Conservation (phyloP, 2,329 filamentous ascomycete genomes). For the Sordariomycetes sp. region DNA sequence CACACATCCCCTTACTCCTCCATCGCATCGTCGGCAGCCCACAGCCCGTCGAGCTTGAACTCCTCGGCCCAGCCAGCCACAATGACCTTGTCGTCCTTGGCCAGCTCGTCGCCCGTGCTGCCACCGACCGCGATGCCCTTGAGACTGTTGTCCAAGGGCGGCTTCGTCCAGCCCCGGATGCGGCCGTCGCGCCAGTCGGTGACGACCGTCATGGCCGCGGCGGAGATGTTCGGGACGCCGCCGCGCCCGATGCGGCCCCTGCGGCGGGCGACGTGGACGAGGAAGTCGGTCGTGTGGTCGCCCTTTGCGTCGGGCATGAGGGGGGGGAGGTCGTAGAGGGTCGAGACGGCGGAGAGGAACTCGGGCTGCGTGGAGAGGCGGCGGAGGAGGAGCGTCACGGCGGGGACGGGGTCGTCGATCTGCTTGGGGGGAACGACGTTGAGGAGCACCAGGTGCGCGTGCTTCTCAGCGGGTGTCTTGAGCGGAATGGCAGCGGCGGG, state of each 20-base stretch:
- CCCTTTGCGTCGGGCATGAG: conserved; percentile 55
- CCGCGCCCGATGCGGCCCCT: conserved; percentile 78
- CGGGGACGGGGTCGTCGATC: conserved; percentile 83
- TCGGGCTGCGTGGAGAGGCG: conserved; percentile 61
- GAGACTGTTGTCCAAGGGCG: conserved; percentile 36
- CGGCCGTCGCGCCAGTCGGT: conserved; percentile 95
- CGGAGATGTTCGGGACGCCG: conserved; percentile 76
- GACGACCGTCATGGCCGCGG: conserved; percentile 83
- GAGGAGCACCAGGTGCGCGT: conserved; percentile 74
- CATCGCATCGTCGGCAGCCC: conserved; percentile 49
- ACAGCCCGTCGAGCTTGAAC: conserved; percentile 88
- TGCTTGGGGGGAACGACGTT: conserved; percentile 90
- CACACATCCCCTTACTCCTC: conserved; percentile 20
- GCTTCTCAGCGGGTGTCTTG: conserved; percentile 55
- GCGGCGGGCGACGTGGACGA: conserved; percentile 90
- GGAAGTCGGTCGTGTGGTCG: conserved; percentile 77
- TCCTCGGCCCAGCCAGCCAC: conserved; percentile 89
- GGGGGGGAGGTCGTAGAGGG: conserved; percentile 73
- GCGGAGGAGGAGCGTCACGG: conserved; percentile 72
- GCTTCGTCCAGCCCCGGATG: conserved; percentile 82
- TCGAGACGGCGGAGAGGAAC: conserved; percentile 65
- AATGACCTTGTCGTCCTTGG: conserved; percentile 67
- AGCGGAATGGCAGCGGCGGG: conserved; percentile 29
- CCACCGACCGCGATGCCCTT: conserved; percentile 25
- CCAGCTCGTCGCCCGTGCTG: conserved; percentile 16